phyloP scores from a whole-genome alignment of 768 basidiomycete genomes.

The Pleurotus platypus region DNA sequence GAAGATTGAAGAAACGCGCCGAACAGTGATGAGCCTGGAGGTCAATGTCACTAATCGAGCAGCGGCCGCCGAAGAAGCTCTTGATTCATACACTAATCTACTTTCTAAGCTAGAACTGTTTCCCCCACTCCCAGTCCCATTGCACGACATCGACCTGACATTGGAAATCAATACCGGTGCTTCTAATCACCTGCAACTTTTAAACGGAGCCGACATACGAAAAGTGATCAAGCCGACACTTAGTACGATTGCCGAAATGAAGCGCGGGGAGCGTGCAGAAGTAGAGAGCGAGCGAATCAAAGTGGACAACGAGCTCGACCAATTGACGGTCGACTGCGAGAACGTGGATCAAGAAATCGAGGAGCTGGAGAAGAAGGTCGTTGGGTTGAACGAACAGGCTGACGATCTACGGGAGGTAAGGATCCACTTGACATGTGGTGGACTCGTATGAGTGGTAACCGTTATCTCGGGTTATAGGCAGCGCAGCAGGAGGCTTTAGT shows the following conservation, averaged over 20 bases:
- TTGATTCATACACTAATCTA: conserved; percentile 75
- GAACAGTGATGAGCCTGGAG: conserved; percentile 74
- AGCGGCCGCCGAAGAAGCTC: conserved; percentile 76
- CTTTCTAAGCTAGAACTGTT: conserved; percentile 75
- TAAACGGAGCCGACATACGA: conserved; percentile 67
- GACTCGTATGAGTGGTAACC: conserved; percentile 1
- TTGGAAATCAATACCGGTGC: conserved; percentile 80
- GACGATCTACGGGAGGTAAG: conserved; percentile 79
- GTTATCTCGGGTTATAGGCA: conserved; percentile 38
- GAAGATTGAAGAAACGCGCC: conserved; percentile 72
- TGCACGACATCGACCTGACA: conserved; percentile 70
- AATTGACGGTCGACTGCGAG: conserved; percentile 72
- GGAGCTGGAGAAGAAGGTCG: conserved; percentile 72
- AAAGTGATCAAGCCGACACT: conserved; percentile 77
- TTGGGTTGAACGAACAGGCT: conserved; percentile 66
- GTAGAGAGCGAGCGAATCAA: conserved; percentile 77
- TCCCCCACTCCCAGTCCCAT: conserved; percentile 68
- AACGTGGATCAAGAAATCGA: conserved; percentile 75
- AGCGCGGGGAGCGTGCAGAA: conserved; percentile 62
- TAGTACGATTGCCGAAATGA: conserved; percentile 65
- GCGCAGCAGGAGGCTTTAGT: conserved; percentile 72
- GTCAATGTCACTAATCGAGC: conserved; percentile 78
- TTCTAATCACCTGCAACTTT: conserved; percentile 64
- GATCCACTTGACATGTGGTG: conserved; percentile 10
- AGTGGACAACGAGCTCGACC: conserved; percentile 81